Conservation (phyloP, 345 rosid species). For the Gossypium raimondii region DNA sequence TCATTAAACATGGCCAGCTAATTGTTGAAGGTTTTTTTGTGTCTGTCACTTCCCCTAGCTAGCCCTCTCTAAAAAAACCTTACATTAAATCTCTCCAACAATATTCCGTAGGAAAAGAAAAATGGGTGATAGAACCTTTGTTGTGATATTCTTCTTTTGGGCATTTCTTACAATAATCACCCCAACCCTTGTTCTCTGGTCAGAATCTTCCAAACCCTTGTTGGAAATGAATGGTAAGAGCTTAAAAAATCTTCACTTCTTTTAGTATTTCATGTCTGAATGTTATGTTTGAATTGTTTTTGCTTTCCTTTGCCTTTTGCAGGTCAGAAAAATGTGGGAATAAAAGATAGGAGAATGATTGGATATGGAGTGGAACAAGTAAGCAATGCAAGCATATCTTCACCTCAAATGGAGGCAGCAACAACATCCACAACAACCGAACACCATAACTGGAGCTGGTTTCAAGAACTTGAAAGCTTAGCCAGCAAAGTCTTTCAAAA, state of each 20-base stretch:
- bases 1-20: conserved; percentile 54
- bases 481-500: not conserved
- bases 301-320: not conserved
- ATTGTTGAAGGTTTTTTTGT: conserved; percentile 24
- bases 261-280: too few species aligned
- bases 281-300: not conserved
- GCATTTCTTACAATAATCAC: conserved; percentile 80
- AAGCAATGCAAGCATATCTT: conserved; percentile 5
- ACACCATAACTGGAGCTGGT: conserved; percentile 23
- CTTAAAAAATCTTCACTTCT: not conserved
- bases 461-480: conserved; percentile 15
- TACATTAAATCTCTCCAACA: conserved; percentile 1
- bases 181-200: conserved; percentile 73
- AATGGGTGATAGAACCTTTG: conserved; percentile 67
- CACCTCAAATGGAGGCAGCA: conserved; percentile 4
- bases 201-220: conserved; percentile 53
- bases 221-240: conserved; percentile 33
- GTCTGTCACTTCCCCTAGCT: not conserved
- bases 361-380: conserved; percentile 27
- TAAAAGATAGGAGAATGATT: conserved; percentile 48
- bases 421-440: conserved; percentile 4
- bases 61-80: not conserved
- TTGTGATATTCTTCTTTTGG: conserved; percentile 89
- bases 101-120: not conserved
- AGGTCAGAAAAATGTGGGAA: conserved; percentile 23